phyloP scores from a whole-genome alignment of 495 filamentous ascomycete species.

The Aspergillus homomorphus region DNA sequence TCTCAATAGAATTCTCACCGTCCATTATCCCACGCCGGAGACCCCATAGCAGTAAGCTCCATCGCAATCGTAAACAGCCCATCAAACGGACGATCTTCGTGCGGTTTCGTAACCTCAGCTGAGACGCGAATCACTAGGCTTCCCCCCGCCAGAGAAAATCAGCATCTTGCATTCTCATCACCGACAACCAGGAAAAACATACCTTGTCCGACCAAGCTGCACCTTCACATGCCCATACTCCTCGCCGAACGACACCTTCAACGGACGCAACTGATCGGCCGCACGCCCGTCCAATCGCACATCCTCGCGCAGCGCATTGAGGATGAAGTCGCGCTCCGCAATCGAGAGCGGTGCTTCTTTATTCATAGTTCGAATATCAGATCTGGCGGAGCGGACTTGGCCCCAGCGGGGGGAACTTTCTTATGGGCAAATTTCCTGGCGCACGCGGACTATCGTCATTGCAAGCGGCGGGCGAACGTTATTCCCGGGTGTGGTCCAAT shows the following conservation, averaged over 20 bases:
- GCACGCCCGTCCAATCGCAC: conserved; percentile 78
- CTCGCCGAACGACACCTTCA: conserved; percentile 79
- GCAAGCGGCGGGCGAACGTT: conserved; percentile 13
- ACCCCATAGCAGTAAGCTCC: conserved; percentile 89
- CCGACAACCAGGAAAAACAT: conserved; percentile 10
- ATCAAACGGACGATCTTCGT: conserved; percentile 85
- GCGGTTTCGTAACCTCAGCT: conserved; percentile 80
- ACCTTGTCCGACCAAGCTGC: conserved; percentile 87
- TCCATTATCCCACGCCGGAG: conserved; percentile 83
- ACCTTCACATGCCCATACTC: conserved; percentile 92
- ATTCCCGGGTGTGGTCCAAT: conserved; percentile 18
- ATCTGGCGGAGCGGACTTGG: conserved; percentile 14
- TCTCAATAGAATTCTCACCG: conserved; percentile 45
- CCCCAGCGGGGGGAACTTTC: conserved; percentile 25
- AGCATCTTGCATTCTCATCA: conserved; percentile 9
- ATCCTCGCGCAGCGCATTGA: conserved; percentile 70
- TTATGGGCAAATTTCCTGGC: conserved; percentile 27
- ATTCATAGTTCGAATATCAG: conserved; percentile 63
- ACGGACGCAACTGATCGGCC: conserved; percentile 70
- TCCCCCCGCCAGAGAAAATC: conserved; percentile 4
- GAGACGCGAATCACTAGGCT: conserved; percentile 84
- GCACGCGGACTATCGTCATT: conserved; percentile 22
- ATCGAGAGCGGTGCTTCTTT: conserved; percentile 82
- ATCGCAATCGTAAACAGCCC: conserved; percentile 88
- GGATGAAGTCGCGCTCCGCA: conserved; percentile 72